Percentiles rank a stretch among this genome's conserved stretches.
Conservation (phyloP, 2,329 filamentous ascomycete species). For the Sclerotinia subarctica region DNA sequence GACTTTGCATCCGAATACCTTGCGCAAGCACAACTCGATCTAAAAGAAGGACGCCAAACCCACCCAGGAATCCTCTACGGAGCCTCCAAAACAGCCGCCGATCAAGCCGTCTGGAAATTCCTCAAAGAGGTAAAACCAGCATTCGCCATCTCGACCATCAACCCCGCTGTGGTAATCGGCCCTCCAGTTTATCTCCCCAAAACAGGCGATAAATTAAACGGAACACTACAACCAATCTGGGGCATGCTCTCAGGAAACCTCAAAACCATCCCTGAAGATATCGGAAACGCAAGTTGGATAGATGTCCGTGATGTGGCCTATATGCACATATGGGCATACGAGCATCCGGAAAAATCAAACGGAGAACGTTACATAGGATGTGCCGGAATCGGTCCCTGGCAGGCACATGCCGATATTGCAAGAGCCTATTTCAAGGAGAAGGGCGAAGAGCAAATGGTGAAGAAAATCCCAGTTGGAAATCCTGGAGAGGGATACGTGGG, state of each 20-base stretch:
- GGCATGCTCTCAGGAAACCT: slow-evolving; percentile 39
- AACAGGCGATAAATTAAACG: slow-evolving; percentile 37
- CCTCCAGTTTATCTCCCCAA: slow-evolving; percentile 40
- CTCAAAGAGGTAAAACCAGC: slow-evolving; percentile 38
- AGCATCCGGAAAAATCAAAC: slow-evolving; percentile 40
- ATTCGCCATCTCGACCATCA: slow-evolving; percentile 43
- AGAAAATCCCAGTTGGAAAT: slow-evolving; percentile 40
- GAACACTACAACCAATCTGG: slow-evolving; percentile 39
- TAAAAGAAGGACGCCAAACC: slow-evolving; percentile 28
- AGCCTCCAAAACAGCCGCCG: slow-evolving; percentile 43
- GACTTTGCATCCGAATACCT: slow-evolving; percentile 38
- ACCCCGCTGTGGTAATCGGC: slow-evolving; percentile 44
- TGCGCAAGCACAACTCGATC: slow-evolving; percentile 37
- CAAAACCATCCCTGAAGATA: slow-evolving; percentile 31
- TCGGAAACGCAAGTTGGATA: slow-evolving; percentile 38
- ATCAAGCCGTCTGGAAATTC: slow-evolving; percentile 43
- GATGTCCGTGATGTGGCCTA: slow-evolving; percentile 47
- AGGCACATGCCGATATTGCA: slow-evolving; percentile 45
- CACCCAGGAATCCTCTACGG: slow-evolving; percentile 36
- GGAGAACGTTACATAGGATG: slow-evolving; percentile 44
- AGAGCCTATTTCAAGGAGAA: slow-evolving; percentile 40
- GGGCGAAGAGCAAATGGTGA: slow-evolving; percentile 21
- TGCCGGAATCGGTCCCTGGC: slow-evolving; percentile 37
- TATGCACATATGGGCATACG: slow-evolving; percentile 41
- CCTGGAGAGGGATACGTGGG: slow-evolving; percentile 43